Percentiles rank a stretch among this genome's conserved stretches.
phyloP scores from a whole-genome alignment of 2,329 filamentous ascomycete genomes.

The Diaporthe citri region DNA sequence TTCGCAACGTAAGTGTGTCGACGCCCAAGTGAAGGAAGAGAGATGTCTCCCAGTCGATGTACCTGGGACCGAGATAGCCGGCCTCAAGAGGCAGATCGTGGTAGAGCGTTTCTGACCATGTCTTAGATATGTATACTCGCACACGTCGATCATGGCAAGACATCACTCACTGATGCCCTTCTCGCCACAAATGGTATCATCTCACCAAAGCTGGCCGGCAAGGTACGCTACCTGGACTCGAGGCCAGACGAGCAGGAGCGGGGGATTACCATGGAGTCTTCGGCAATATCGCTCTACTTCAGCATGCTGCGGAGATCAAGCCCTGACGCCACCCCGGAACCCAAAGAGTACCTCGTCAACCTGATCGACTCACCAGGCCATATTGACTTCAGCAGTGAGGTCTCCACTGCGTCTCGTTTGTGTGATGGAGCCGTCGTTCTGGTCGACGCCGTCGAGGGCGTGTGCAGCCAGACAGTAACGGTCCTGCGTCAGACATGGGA shows the following conservation, averaged over 20 bases:
- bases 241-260: constrained; percentile 94
- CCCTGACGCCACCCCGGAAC: constrained; percentile 75
- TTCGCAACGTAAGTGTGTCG: constrained; percentile 82
- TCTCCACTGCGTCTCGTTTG: constrained; percentile 92
- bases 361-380: constrained; percentile 98
- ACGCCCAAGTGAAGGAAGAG: background rate
- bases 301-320: constrained; percentile 84
- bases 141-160: constrained; percentile 98
- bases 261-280: constrained; percentile 99
- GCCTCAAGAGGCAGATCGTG: constrained; percentile 22
- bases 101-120: constrained; percentile 47
- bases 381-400: constrained; percentile 98
- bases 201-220: constrained; percentile 95
- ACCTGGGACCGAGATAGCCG: background rate
- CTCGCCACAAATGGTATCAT: constrained; percentile 99
- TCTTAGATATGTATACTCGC: constrained; percentile 88
- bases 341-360: constrained; percentile 95
- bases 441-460: constrained; percentile 96
- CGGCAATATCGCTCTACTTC: constrained; percentile 96
- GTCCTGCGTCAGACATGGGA: constrained; percentile 95
- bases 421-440: constrained; percentile 96
- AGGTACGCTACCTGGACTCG: constrained; percentile 97
- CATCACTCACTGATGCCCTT: constrained; percentile 93
- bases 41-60: background rate
- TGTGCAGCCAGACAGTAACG: constrained; percentile 98